Conservation (phyloP, 139 green algal species). For the Volvox africanus region DNA sequence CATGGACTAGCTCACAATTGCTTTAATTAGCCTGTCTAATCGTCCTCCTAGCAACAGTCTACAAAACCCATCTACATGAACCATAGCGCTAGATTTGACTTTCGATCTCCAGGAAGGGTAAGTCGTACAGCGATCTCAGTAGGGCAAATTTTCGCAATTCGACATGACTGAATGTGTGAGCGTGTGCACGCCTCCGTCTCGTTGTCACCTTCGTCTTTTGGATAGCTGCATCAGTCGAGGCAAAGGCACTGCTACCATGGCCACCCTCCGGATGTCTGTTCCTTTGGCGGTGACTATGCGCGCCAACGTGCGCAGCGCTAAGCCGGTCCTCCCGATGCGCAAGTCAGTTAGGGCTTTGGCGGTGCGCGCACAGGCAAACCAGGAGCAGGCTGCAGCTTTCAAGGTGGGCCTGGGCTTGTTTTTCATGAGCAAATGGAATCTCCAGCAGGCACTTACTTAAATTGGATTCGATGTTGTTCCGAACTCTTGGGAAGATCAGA, state of each 20-base stretch:
- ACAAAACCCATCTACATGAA: too few species aligned
- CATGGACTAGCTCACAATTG: neutral
- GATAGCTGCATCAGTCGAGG: neutral
- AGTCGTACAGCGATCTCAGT: neutral
- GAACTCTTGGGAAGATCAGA: neutral
- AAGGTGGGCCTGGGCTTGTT: constrained; percentile 2
- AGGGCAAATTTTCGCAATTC: too few species aligned
- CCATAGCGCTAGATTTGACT: too few species aligned
- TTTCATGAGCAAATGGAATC: too few species aligned
- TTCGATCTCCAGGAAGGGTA: neutral
- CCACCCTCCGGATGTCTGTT: constrained; percentile 26
- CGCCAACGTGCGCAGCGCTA: neutral
- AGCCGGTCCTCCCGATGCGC: constrained; percentile 29
- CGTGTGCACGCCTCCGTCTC: too few species aligned
- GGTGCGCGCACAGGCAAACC: constrained; percentile 27
- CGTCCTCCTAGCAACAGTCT: too few species aligned
- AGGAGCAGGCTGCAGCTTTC: constrained; percentile 33
- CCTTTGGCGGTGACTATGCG: constrained; percentile 8
- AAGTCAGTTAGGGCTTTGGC: neutral
- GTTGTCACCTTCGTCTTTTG: neutral
- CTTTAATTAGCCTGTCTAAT: too few species aligned
- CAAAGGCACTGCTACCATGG: neutral
- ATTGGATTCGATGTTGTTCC: too few species aligned
- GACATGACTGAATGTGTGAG: too few species aligned
- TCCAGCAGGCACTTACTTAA: too few species aligned